A percentile compares a stretch with the other conserved stretches of the same genome.
Conservation (phyloP, 306 rosid genomes). For the Prunus campanulata region DNA sequence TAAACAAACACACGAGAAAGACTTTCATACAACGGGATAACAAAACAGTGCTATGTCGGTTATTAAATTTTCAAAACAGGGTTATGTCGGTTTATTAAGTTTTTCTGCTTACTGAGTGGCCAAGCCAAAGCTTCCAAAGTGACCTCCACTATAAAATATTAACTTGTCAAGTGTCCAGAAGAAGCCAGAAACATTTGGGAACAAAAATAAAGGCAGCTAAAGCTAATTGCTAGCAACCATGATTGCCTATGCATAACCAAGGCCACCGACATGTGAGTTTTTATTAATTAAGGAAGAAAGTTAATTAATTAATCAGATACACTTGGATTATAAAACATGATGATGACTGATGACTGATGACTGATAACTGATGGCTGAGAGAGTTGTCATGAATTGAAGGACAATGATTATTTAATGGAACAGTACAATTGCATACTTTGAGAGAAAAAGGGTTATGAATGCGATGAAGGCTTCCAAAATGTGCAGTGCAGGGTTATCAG, state of each 20-base stretch:
- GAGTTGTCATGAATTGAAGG: slow-evolving; percentile 14
- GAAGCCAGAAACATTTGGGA: slow-evolving; percentile 28
- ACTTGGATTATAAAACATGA: slow-evolving; percentile 22
- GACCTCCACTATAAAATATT: background rate
- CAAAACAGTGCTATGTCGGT: no score
- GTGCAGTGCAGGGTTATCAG: background rate
- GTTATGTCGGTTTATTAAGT: no score
- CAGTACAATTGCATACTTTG: slow-evolving; percentile 59
- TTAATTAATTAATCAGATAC: slow-evolving; percentile 16
- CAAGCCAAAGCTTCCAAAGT: slow-evolving; percentile 17
- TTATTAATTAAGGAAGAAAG: slow-evolving; percentile 19
- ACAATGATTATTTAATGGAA: slow-evolving; percentile 44
- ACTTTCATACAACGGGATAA: no score
- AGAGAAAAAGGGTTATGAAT: background rate
- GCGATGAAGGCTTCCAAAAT: background rate
- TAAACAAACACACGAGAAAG: background rate
- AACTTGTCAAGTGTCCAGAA: slow-evolving; percentile 29
- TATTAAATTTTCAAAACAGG: no score
- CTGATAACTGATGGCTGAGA: background rate
- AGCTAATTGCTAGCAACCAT: slow-evolving; percentile 31
- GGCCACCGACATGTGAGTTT: slow-evolving; percentile 60
- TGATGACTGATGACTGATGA: background rate
- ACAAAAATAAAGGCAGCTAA: slow-evolving; percentile 30
- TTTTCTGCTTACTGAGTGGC: slow-evolving; percentile 18
- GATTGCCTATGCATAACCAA: slow-evolving; percentile 43